Base-by-base conservation (phyloP, 441 rosid genomes). In the Eruca vesicaria region DNA sequence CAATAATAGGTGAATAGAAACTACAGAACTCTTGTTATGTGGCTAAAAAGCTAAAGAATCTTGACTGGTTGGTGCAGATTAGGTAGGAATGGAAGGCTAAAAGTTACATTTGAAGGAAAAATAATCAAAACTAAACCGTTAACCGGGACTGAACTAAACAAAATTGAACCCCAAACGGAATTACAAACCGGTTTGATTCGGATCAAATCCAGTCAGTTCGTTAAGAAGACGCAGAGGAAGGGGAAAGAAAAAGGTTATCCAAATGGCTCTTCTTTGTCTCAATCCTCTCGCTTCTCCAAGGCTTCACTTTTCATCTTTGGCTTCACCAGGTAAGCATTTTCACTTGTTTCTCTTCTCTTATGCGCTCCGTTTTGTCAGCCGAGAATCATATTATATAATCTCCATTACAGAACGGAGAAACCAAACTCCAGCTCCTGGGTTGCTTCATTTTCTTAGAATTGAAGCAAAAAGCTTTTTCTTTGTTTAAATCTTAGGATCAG, bases 191-290 rank as follows among this genome's bases (percentile, higher is more conserved):
- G 78, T 52, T 66, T 36, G 31, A n/a, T 5, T 18, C 59, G 69
- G 71, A 69, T 35, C 32, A 63, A 72, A 65, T 70, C 74, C 59
- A 56, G 36, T 57, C 78, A 60, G 59, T 74, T 55, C 35, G 62
- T 63, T 79, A 11, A 69, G 26, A 52, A 52, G 67, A 67, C 0
- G 9, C 19, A 23, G 9, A 18, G 4, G 65, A 74, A 74, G 23
- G 23, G 12, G 2, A 11, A 36, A 36, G 3, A 11, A 50, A 18
- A 4, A 16, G 71, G 53, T 73, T 70, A 81, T 79, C 72, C 80
- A 69, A 60, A 82, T 89, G 74, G 74, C 84, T 31, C 88, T 93
- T 67, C 84, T 78, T 72, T 74, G 73, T 81, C 80, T 73, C 79
- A 83, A 52, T 76, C 82, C 87, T 66, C 83, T 82, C 79, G 28